These are phyloP conservation scores for Plasmodium vinckei DNA, from an alignment of 169 alveolate species.

Conservation along the genomic window DNA sequence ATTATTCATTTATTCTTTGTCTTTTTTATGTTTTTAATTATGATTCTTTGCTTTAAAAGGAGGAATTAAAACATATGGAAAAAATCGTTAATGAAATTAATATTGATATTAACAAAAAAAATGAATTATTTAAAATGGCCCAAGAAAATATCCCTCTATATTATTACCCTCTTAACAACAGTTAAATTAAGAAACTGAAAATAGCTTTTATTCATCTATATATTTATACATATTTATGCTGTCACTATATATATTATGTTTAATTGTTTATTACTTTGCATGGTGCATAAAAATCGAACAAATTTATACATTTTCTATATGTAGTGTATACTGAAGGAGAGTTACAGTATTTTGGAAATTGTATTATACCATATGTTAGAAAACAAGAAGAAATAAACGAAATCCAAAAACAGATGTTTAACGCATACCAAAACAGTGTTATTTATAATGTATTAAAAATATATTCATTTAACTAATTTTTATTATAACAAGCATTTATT, in stretches of 20 bases:
- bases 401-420: conserved; percentile 25
- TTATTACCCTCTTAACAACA: conserved; percentile 54
- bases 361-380: conserved; percentile 55
- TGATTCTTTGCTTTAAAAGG: conserved; percentile 4
- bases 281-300: too few relatives aligned
- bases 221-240: too few relatives aligned
- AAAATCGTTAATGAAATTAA: conserved; percentile 27
- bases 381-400: conserved; percentile 45
- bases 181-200: neutral
- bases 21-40: neutral
- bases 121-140: conserved; percentile 49
- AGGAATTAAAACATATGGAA: conserved; percentile 35
- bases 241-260: neutral
- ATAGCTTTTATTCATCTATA: neutral
- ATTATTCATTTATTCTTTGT: neutral
- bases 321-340: conserved; percentile 72
- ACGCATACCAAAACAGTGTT: conserved; percentile 54
- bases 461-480: neutral
- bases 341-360: conserved; percentile 31
- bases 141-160: conserved; percentile 35
- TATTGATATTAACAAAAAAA: conserved; percentile 41
- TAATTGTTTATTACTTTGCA: neutral
- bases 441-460: conserved; percentile 50
- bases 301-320: neutral
- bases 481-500: neutral